Base-by-base conservation (phyloP, 169 alveolate species). In the Cyclospora cayetanensis region DNA sequence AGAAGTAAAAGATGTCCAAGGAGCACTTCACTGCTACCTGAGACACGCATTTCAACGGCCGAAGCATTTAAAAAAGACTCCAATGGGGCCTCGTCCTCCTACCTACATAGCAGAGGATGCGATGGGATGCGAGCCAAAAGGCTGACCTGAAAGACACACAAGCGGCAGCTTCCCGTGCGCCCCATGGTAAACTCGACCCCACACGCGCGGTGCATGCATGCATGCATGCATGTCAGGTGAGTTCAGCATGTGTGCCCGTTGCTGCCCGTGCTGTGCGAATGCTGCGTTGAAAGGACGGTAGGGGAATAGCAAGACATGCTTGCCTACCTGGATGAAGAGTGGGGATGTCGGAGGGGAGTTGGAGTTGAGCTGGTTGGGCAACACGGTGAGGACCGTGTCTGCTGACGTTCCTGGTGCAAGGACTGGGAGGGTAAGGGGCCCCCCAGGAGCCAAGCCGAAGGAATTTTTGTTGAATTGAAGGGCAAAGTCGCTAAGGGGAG, bases 1-100 rank as follows among this genome's bases (percentile, higher is more conserved):
- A 68, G 84, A 95, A 95, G 92, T 93, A 95, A 86, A 93, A 93
- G 39, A 92, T 82, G 50, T 92, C 96, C 46, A 95, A 20, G 20
- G 91, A 91, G 42, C 94, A 87, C 89, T 93, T 93, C 65, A 95
- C 91, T 9, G 96, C 96, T n/a, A 92, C 94, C 96, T 94, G 93
- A 35, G 41, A 50, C 83, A 72, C n/a, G n/a, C n/a, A n/a, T n/a
- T n/a, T n/a, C n/a, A n/a, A n/a, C n/a, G 63, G 63, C 20, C 12
- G 20, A 50, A 20, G 20, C 20, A 20, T 12, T 15, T 12, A 50
- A 20, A 50, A 50, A 50, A 50, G 63, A 50, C 20, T 50, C 63
- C 20, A 15, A 12, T 15, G 63, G 20, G 63, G 20, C 25, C 63
- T 15, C 25, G 25, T 20, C 63, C 63, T 20, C 25, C 63, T 50